Base-by-base conservation (phyloP, 805 yeast species). In the Wickerhamiella spandovensis region DNA sequence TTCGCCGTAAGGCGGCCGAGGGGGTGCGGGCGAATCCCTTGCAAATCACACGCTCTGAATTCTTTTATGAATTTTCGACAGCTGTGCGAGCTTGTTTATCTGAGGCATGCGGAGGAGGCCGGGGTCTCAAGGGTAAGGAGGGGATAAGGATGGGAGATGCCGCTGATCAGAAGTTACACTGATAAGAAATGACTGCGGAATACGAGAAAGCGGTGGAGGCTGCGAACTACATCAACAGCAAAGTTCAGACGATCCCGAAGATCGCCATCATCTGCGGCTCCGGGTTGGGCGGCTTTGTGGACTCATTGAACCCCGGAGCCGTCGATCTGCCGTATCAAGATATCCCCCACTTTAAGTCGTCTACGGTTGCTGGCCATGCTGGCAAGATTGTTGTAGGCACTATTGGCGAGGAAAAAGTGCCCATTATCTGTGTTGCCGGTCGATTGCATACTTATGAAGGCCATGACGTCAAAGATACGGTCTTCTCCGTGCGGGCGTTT, bases 401-500 rank as follows among this genome's bases (percentile, higher is more conserved):
- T 15, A 79, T 90, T 52, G 89, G 90, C 3, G 56, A 56, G 51
- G 78, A 79, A 42, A 72, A 72, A 38, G 84, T 82, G 1, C 90
- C 95, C 0, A 94, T 89, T 0, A 77, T 89, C 62, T 80, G 95
- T 58, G 88, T 90, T 95, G 88, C 85, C 54, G 98, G 98, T 5
- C 73, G 98, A 56, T 70, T 90, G 51, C 97, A 89, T 61, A 82
- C 81, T 56, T 90, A 90, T 62, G 98, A 90, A 66, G 98, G 98
- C 1, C 82, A 87, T 66, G 72, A 77, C n/a, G 77, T 88, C 56
- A 77, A 76, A 52, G 84, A 83, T 49, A 82, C 95, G 1, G 86
- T 87, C 0, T 84, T 87, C 64, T 96, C 97, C 0, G 72, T 90
- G 17, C 75, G 98, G 51, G 81, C 84, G 22, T 78, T 94, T 49